phyloP scores from a whole-genome alignment of 1,284 basidiomycete species.

The Ganoderma lucidum region DNA sequence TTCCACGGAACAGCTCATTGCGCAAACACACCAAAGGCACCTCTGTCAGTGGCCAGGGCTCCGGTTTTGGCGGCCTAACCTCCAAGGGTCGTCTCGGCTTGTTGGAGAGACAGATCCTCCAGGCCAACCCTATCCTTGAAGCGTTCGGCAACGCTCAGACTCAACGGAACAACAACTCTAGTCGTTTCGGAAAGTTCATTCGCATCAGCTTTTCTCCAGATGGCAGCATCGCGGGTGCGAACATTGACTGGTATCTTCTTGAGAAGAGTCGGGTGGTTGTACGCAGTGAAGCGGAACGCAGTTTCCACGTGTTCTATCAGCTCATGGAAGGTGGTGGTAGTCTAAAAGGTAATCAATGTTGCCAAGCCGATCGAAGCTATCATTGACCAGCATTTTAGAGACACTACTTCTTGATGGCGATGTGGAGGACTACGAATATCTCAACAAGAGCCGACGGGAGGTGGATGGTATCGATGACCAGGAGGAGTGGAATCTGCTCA shows the following conservation, averaged over 20 bases:
- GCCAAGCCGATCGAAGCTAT: neutral
- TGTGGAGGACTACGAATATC: slow-evolving; percentile 89
- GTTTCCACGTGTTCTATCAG: slow-evolving; percentile 99
- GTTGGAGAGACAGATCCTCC: slow-evolving; percentile 95
- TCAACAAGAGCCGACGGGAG: slow-evolving; percentile 89
- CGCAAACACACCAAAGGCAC: slow-evolving; percentile 47
- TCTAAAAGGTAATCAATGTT: slow-evolving; percentile 63
- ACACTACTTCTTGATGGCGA: slow-evolving; percentile 79
- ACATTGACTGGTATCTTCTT: slow-evolving; percentile 98
- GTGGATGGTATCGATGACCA: slow-evolving; percentile 96
- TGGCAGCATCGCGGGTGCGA: slow-evolving; percentile 97
- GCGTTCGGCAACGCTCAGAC: slow-evolving; percentile 99
- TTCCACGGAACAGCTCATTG: slow-evolving; percentile 64
- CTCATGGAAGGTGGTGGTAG: slow-evolving; percentile 71
- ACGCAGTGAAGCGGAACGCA: slow-evolving; percentile 89
- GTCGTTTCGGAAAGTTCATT: slow-evolving; percentile 98
- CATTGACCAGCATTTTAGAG: slow-evolving; percentile 51
- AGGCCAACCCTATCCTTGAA: slow-evolving; percentile 98
- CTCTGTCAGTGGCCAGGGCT: slow-evolving; percentile 52
- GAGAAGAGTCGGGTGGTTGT: slow-evolving; percentile 97
- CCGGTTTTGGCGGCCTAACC: slow-evolving; percentile 51
- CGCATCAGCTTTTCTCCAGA: slow-evolving; percentile 94
- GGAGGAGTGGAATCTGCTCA: slow-evolving; percentile 87
- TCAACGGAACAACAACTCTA: slow-evolving; percentile 98
- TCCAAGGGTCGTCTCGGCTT: slow-evolving; percentile 83